Conservation (phyloP, 495 filamentous ascomycete species). For the Xylaria intraflava region DNA sequence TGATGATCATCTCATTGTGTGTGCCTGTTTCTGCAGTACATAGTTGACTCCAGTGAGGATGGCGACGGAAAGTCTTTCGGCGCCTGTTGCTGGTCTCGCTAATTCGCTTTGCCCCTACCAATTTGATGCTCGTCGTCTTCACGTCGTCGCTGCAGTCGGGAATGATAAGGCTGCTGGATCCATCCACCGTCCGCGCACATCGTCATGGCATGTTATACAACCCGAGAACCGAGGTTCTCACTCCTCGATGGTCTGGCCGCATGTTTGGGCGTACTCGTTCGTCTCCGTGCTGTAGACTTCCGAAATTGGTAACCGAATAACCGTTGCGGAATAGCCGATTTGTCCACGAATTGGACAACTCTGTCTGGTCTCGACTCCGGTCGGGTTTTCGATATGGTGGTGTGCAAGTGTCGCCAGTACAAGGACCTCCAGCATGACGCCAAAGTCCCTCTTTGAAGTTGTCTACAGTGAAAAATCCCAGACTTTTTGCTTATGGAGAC, state of each 20-base stretch:
- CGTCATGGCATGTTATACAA: constrained; percentile 41
- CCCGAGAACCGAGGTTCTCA: constrained; percentile 46
- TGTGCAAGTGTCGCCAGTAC: constrained; percentile 31
- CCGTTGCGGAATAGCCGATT: constrained; percentile 26
- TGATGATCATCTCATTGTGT: neutral
- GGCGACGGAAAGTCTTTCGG: constrained; percentile 2
- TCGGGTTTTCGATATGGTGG: constrained; percentile 29
- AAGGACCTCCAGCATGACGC: constrained; percentile 43
- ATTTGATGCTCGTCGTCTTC: constrained; percentile 46
- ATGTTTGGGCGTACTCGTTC: constrained; percentile 43
- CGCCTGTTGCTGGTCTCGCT: constrained; percentile 43
- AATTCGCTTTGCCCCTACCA: constrained; percentile 41
- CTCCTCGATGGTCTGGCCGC: constrained; percentile 44
- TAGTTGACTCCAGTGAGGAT: too few species aligned
- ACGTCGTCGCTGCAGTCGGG: constrained; percentile 41
- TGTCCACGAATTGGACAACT: constrained; percentile 37
- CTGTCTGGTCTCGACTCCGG: constrained; percentile 41
- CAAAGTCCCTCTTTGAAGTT: constrained; percentile 42
- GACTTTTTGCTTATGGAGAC: too few species aligned
- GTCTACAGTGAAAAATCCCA: too few species aligned
- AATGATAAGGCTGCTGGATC: constrained; percentile 48
- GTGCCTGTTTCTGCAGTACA: neutral
- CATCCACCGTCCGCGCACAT: constrained; percentile 46
- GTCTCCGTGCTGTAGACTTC: constrained; percentile 34
- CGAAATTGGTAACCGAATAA: constrained; percentile 31